Evolutionary conservation across 2,329 filamentous ascomycete species (phyloP).

Genomic region (Drechslerella dactyloides): DNA sequence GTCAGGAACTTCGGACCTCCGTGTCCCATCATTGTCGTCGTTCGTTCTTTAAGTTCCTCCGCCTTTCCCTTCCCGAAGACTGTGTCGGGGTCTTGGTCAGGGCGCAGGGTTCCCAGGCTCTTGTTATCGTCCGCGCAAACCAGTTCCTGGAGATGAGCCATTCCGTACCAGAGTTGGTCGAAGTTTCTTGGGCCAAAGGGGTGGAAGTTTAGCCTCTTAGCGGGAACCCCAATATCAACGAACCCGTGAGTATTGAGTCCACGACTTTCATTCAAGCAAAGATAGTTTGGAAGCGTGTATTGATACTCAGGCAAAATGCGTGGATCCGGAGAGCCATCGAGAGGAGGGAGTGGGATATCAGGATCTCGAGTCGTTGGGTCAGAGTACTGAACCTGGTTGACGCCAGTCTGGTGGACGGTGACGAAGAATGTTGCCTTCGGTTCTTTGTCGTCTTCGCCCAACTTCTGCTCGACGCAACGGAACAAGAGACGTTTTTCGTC

Average conservation of each 20-base stretch:
- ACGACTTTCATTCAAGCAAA: conserved; percentile 39
- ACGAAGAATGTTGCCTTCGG: conserved; percentile 45
- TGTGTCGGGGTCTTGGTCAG: neutral
- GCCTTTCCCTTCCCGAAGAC: conserved; percentile 13
- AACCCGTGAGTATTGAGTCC: conserved; percentile 23
- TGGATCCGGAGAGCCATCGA: conserved; percentile 35
- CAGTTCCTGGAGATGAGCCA: conserved; percentile 42
- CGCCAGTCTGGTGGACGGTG: conserved; percentile 46
- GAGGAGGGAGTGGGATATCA: conserved; percentile 20
- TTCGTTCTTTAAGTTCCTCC: conserved; percentile 13
- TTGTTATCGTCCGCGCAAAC: conserved; percentile 30
- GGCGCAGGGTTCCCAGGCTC: conserved; percentile 2
- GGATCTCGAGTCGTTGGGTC: conserved; percentile 34
- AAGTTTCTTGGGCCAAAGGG: conserved; percentile 32
- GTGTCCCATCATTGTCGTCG: conserved; percentile 33
- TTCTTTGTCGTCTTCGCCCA: conserved; percentile 14
- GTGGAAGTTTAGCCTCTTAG: conserved; percentile 33
- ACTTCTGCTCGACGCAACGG: conserved; percentile 43
- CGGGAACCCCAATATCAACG: conserved; percentile 30
- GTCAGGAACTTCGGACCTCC: conserved; percentile 29
- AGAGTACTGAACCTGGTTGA: conserved; percentile 42
- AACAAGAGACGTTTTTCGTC: conserved; percentile 42
- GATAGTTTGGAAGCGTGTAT: conserved; percentile 40
- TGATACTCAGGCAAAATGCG: conserved; percentile 31
- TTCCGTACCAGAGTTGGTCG: conserved; percentile 44